phyloP scores from a whole-genome alignment of 352 stramenopile genomes.

The Phytophthora tentaculata region DNA sequence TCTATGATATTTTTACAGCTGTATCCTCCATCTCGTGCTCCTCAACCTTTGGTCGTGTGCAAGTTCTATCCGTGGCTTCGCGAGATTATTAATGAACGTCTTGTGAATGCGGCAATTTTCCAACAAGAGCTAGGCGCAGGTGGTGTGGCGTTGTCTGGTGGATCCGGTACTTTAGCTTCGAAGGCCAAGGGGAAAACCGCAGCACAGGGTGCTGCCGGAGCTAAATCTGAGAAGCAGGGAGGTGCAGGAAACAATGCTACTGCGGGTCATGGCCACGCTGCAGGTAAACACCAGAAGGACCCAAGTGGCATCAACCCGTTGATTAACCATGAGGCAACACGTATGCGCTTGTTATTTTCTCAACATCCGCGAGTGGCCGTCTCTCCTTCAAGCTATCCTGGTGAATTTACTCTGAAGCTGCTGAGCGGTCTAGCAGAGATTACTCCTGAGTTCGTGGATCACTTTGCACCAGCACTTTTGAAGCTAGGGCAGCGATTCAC shows the following conservation, averaged over 20 bases:
- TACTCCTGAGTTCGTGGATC: constrained; percentile 76
- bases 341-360: constrained; percentile 58
- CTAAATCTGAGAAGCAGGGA: constrained; percentile 38
- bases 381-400: constrained; percentile 61
- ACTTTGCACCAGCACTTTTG: constrained; percentile 77
- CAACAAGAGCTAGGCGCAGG: constrained; percentile 55
- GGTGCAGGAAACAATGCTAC: constrained; percentile 14
- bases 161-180: constrained; percentile 15
- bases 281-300: constrained; percentile 51
- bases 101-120: constrained; percentile 68
- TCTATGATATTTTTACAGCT: constrained; percentile 52
- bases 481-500: constrained; percentile 88
- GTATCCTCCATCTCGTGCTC: constrained; percentile 73
- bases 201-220: constrained; percentile 29
- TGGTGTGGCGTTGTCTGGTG: constrained; percentile 12
- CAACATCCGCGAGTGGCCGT: constrained; percentile 49
- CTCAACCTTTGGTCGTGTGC: constrained; percentile 76
- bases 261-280: constrained; percentile 13
- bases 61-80: constrained; percentile 91
- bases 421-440: constrained; percentile 63
- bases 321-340: constrained; percentile 64
- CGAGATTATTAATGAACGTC: constrained; percentile 84
- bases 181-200: constrained; percentile 54
- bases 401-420: constrained; percentile 76
- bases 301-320: constrained; percentile 45